These are phyloP conservation scores for Bipolaris sorokiniana DNA, from an alignment of 2,329 filamentous ascomycete genomes.

Conservation along the genomic window DNA sequence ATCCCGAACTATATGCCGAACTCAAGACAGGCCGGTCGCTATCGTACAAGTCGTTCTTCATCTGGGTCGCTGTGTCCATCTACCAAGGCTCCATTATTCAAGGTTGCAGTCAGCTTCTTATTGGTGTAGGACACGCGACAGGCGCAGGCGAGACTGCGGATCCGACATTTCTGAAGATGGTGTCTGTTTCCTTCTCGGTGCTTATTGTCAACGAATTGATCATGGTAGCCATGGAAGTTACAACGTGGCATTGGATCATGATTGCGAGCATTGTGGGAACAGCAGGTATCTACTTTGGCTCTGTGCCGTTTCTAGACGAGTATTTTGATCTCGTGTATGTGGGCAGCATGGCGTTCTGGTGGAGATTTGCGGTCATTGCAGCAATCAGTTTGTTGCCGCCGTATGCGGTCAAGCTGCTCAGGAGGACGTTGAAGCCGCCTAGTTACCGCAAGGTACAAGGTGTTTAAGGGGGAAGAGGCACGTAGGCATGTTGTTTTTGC, in stretches of 20 bases:
- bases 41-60: constrained; percentile 92
- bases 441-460: constrained; percentile 93
- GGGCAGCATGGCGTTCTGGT: constrained; percentile 80
- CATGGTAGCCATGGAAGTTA: constrained; percentile 97
- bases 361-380: constrained; percentile 81
- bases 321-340: constrained; percentile 89
- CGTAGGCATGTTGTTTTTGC: not conserved
- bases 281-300: constrained; percentile 77
- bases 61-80: constrained; percentile 92
- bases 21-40: constrained; percentile 86
- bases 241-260: constrained; percentile 96
- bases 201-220: constrained; percentile 92
- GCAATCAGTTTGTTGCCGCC: constrained; percentile 84
- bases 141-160: constrained; percentile 11
- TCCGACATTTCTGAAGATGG: constrained; percentile 64
- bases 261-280: constrained; percentile 83
- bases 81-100: constrained; percentile 97
- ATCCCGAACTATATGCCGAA: constrained; percentile 97
- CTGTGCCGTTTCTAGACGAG: constrained; percentile 82
- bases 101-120: constrained; percentile 87
- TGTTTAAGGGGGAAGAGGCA: constrained; percentile 61
- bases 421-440: constrained; percentile 84
- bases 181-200: constrained; percentile 88
- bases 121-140: constrained; percentile 62
- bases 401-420: constrained; percentile 84